A percentile compares a stretch with the other conserved stretches of the same genome.
Conservation (phyloP, 345 rosid genomes). For the Eucalyptus curtisii region DNA sequence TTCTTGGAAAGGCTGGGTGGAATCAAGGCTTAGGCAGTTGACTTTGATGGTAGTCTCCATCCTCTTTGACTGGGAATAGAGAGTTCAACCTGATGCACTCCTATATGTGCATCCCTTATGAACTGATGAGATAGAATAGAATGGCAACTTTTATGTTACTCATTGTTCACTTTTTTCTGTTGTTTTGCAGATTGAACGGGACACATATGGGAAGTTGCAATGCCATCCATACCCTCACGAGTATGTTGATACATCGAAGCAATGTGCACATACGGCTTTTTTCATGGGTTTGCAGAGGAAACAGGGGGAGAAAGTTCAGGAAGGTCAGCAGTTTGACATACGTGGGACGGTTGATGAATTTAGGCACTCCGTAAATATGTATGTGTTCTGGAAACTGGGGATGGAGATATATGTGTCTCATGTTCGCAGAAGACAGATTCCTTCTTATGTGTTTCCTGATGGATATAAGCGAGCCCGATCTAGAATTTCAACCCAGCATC, state of each 20-base stretch:
- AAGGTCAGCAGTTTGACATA: constrained; percentile 66
- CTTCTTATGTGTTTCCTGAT: constrained; percentile 40
- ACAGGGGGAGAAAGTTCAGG: constrained; percentile 41
- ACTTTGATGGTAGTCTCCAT: constrained; percentile 39
- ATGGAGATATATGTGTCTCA: constrained; percentile 66
- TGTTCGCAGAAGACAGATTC: constrained; percentile 50
- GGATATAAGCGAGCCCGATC: constrained; percentile 24
- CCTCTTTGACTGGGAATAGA: background rate
- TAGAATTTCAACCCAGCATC: constrained; percentile 7
- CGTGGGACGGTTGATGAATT: constrained; percentile 53
- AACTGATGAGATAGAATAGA: background rate
- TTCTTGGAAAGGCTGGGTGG: constrained; percentile 76
- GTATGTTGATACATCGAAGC: constrained; percentile 29
- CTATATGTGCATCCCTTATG: background rate
- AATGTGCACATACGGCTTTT: constrained; percentile 37
- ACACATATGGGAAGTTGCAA: constrained; percentile 53
- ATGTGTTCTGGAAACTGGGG: constrained; percentile 55
- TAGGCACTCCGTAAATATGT: constrained; percentile 33
- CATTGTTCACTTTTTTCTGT: background rate
- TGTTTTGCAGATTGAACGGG: constrained; percentile 49
- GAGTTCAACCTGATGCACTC: background rate
- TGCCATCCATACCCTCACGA: constrained; percentile 64
- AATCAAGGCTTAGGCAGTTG: constrained; percentile 60
- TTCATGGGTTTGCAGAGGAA: constrained; percentile 69
- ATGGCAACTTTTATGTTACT: background rate